A percentile compares a stretch with the other conserved stretches of the same genome.
phyloP scores from a whole-genome alignment of 1,284 basidiomycete genomes.

The Microbotryum scabiosae region DNA sequence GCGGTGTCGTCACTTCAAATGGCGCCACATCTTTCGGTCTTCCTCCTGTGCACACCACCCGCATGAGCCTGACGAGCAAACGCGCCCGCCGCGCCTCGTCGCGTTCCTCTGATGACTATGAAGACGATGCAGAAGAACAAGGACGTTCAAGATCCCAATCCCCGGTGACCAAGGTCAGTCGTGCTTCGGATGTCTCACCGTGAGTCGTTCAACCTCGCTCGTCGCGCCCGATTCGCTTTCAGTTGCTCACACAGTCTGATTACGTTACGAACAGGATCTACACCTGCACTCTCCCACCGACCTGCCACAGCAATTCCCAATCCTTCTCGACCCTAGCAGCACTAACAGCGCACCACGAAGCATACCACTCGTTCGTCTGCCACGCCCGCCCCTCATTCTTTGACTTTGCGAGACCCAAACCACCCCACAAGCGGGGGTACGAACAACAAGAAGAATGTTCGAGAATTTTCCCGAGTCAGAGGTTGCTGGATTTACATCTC shows the following conservation, averaged over 20 bases:
- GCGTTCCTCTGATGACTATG: background rate
- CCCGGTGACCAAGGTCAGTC: no score
- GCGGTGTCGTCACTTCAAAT: no score
- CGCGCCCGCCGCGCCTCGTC: background rate
- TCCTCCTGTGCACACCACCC: background rate
- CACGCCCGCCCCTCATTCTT: conserved; percentile 36
- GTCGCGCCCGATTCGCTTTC: no score
- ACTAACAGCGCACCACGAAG: conserved; percentile 69
- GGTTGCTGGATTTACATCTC: conserved; percentile 70
- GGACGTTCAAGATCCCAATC: no score
- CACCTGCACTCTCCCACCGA: conserved; percentile 69
- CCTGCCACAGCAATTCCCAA: conserved; percentile 55
- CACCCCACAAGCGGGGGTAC: background rate
- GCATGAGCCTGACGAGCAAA: background rate
- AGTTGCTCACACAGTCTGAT: no score
- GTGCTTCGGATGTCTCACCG: no score
- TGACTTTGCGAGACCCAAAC: background rate
- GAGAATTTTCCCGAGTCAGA: conserved; percentile 75
- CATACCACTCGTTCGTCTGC: conserved; percentile 74
- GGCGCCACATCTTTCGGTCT: no score
- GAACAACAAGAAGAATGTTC: conserved; percentile 46
- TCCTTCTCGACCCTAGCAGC: conserved; percentile 54
- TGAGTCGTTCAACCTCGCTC: no score
- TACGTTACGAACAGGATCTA: background rate
- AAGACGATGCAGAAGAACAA: no score